A percentile compares a stretch with the other conserved stretches of the same genome.
Conservation (phyloP, 2,329 filamentous ascomycete species). For the Ilyonectria mors-panacis region DNA sequence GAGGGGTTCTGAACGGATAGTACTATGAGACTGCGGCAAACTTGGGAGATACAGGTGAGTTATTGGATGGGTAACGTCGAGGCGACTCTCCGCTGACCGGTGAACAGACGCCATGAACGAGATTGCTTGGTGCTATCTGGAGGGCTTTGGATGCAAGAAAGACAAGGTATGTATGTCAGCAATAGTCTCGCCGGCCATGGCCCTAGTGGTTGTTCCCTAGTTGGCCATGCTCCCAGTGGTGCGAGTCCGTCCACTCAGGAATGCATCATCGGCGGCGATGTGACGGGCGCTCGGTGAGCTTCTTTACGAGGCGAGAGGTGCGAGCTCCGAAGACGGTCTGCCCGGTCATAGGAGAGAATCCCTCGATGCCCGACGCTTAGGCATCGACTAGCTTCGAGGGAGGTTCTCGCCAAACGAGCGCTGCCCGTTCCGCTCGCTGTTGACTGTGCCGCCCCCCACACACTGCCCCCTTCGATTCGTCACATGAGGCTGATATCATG, state of each 20-base stretch:
- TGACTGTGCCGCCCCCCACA: constrained; percentile 22
- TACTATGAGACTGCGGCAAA: constrained; percentile 99
- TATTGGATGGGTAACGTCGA: constrained; percentile 21
- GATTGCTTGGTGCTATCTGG: constrained; percentile 93
- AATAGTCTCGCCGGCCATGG: constrained; percentile 25
- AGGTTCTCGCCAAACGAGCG: constrained; percentile 42
- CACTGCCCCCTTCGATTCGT: constrained; percentile 39
- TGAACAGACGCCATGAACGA: constrained; percentile 93
- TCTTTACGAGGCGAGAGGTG: constrained; percentile 21
- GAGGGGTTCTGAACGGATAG: constrained; percentile 60
- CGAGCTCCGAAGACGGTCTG: constrained; percentile 10
- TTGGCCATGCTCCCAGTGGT: constrained; percentile 21
- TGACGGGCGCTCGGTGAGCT: constrained; percentile 12
- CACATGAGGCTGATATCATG: constrained; percentile 66
- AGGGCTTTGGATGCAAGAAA: constrained; percentile 98
- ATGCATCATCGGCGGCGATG: constrained; percentile 21
- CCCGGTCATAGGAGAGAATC: constrained; percentile 7
- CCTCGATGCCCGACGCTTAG: constrained; percentile 52
- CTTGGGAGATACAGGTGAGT: constrained; percentile 85
- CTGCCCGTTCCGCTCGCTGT: neutral
- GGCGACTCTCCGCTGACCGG: constrained; percentile 27
- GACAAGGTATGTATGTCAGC: constrained; percentile 84
- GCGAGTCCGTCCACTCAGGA: constrained; percentile 15
- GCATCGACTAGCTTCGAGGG: constrained; percentile 50
- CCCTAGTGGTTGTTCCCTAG: neutral